Percentiles rank a stretch among this genome's conserved stretches.
Conservation (phyloP, 257 asterid genomes). For the Solanum sparsipilum region DNA sequence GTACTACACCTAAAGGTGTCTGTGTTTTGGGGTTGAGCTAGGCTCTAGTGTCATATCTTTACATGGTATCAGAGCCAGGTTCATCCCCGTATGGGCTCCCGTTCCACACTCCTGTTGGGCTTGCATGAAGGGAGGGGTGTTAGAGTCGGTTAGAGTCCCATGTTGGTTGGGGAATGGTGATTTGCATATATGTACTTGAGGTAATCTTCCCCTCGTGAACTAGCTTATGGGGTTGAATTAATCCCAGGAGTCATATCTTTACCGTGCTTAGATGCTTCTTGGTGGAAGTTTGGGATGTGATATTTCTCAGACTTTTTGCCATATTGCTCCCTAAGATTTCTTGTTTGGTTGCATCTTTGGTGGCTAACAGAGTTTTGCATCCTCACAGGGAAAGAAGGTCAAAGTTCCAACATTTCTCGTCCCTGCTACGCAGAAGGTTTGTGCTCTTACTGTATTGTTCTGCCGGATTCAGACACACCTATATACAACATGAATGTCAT, state of each 20-base stretch:
- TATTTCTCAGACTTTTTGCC: not conserved
- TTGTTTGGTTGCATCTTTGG: not conserved
- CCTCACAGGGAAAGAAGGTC: slow-evolving; percentile 67
- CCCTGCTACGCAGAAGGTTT: slow-evolving; percentile 95
- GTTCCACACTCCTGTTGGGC: no score
- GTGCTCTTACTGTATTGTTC: not conserved
- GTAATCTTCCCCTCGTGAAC: not conserved
- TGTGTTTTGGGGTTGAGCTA: not conserved
- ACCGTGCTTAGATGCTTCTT: not conserved
- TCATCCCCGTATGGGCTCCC: not conserved
- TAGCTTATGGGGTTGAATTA: not conserved
- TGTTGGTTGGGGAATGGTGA: not conserved
- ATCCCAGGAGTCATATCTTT: not conserved
- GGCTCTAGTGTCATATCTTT: not conserved
- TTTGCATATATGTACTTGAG: not conserved
- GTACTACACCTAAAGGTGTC: not conserved
- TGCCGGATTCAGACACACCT: not conserved
- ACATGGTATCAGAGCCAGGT: not conserved
- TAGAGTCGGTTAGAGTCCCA: not conserved
- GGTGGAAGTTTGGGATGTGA: not conserved
- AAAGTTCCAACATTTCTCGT: slow-evolving; percentile 94
- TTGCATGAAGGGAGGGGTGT: not conserved
- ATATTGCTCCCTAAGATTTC: not conserved
- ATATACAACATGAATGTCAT: not conserved
- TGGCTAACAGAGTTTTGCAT: not conserved